phyloP scores from a whole-genome alignment of 2,329 filamentous ascomycete genomes.

The Neonectria sp. region DNA sequence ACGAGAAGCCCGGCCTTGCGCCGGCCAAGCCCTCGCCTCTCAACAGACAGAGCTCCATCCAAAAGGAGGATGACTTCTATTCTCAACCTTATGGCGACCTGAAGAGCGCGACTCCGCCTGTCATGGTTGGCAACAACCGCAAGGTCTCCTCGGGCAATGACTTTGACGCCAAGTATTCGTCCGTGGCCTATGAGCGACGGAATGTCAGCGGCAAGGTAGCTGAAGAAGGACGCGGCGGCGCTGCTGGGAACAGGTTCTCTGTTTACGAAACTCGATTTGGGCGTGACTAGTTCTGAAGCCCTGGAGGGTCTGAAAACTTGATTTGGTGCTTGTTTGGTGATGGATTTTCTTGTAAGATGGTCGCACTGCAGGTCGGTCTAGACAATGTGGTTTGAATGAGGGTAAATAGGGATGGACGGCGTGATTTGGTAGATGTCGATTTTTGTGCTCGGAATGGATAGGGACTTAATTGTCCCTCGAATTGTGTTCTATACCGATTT shows the following conservation, averaged over 20 bases:
- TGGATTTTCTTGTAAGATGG: slow-evolving; percentile 35
- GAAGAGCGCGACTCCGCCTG: slow-evolving; percentile 66
- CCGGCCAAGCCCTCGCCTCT: slow-evolving; percentile 38
- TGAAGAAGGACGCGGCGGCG: slow-evolving; percentile 75
- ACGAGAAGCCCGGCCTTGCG: slow-evolving; percentile 49
- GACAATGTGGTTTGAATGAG: slow-evolving; percentile 13
- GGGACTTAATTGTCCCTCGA: not conserved
- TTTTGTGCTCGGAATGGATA: slow-evolving; percentile 5
- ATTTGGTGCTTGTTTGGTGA: slow-evolving; percentile 8
- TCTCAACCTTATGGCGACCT: slow-evolving; percentile 73
- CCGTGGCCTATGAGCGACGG: slow-evolving; percentile 60
- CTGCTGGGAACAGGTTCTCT: slow-evolving; percentile 44
- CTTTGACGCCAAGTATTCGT: slow-evolving; percentile 55
- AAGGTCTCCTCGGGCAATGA: slow-evolving; percentile 75
- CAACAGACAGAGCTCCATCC: slow-evolving; percentile 61
- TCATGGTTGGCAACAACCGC: slow-evolving; percentile 65
- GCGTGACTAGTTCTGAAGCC: slow-evolving; percentile 10
- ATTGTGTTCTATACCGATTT: slow-evolving; percentile 82
- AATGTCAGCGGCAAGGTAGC: slow-evolving; percentile 82
- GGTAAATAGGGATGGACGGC: slow-evolving; percentile 13
- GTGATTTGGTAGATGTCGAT: slow-evolving; percentile 26
- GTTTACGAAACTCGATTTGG: slow-evolving; percentile 23
- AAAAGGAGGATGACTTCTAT: slow-evolving; percentile 65
- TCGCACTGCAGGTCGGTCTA: slow-evolving; percentile 34
- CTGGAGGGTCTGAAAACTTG: not conserved